These are phyloP conservation scores for Nannochloris sp. DNA, from an alignment of 139 green algal genomes.

Conservation along the genomic window DNA sequence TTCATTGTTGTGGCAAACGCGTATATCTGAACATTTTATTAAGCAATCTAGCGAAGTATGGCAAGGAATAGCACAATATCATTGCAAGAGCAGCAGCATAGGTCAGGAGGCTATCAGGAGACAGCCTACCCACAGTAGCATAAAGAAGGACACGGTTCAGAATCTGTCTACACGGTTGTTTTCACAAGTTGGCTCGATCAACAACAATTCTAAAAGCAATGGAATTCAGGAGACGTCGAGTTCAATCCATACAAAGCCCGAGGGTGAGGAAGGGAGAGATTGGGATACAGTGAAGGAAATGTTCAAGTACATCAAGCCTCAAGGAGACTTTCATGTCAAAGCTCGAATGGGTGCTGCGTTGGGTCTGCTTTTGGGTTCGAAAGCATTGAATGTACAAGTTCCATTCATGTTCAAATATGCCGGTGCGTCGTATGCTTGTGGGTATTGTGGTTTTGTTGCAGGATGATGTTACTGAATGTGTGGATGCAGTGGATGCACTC, in stretches of 20 bases:
- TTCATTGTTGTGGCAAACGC: too few species aligned
- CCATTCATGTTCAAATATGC: constrained; percentile 93
- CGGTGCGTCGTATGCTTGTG: background rate
- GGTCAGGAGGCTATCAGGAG: too few species aligned
- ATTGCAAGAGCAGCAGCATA: too few species aligned
- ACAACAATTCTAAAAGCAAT: background rate
- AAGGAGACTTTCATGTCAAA: constrained; percentile 35
- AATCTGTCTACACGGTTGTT: too few species aligned
- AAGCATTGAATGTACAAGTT: constrained; percentile 51
- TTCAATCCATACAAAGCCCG: background rate
- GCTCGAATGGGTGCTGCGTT: constrained; percentile 48
- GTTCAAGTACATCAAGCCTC: constrained; percentile 1
- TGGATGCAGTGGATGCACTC: constrained; percentile 54
- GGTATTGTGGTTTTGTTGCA: background rate
- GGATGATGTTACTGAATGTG: background rate
- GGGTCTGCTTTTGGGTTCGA: constrained; percentile 46
- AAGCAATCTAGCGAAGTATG: too few species aligned
- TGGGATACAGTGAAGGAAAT: background rate
- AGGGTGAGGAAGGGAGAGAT: background rate
- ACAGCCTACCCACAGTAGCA: too few species aligned
- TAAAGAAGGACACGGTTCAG: too few species aligned
- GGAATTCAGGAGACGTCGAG: background rate
- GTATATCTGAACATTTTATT: too few species aligned
- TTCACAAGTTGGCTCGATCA: background rate
- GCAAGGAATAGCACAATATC: too few species aligned